These are phyloP conservation scores for Peronospora farinosa DNA, from an alignment of 352 stramenopile species.

Conservation along the genomic window DNA sequence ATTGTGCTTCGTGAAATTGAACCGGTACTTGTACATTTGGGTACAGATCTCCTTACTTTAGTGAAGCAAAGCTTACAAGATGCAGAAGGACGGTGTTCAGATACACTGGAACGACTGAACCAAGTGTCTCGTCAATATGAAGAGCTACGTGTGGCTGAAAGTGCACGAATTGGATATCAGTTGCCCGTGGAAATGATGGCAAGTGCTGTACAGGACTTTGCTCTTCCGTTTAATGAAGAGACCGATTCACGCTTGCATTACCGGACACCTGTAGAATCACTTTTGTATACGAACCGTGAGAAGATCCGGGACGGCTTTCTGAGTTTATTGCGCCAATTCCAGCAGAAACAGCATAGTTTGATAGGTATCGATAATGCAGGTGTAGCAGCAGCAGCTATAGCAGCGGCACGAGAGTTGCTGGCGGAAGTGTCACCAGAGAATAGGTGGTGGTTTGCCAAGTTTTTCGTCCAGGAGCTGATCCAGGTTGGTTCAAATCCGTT, in stretches of 20 bases:
- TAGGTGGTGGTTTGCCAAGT: conserved; percentile 69
- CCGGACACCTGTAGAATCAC: conserved; percentile 38
- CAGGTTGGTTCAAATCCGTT: conserved; percentile 62
- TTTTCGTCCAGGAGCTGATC: conserved; percentile 64
- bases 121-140: conserved; percentile 28
- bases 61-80: conserved; percentile 23
- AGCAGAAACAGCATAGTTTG: conserved; percentile 52
- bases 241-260: conserved; percentile 67
- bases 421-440: conserved; percentile 44
- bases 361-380: conserved; percentile 34
- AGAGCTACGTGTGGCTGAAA: conserved; percentile 46
- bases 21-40: conserved; percentile 26
- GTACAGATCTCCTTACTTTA: conserved; percentile 27
- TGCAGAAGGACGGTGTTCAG: conserved; percentile 23
- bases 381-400: conserved; percentile 22
- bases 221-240: conserved; percentile 60
- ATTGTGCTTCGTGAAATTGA: conserved; percentile 36
- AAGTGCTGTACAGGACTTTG: conserved; percentile 43
- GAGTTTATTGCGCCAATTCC: conserved; percentile 46
- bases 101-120: conserved; percentile 30
- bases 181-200: conserved; percentile 54
- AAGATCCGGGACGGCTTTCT: conserved; percentile 60
- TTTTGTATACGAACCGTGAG: conserved; percentile 62
- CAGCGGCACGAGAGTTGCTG: conserved; percentile 33
- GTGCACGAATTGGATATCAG: conserved; percentile 40